Base-by-base conservation (phyloP, 1,139 yeast genomes). In the Pichia sp. region DNA sequence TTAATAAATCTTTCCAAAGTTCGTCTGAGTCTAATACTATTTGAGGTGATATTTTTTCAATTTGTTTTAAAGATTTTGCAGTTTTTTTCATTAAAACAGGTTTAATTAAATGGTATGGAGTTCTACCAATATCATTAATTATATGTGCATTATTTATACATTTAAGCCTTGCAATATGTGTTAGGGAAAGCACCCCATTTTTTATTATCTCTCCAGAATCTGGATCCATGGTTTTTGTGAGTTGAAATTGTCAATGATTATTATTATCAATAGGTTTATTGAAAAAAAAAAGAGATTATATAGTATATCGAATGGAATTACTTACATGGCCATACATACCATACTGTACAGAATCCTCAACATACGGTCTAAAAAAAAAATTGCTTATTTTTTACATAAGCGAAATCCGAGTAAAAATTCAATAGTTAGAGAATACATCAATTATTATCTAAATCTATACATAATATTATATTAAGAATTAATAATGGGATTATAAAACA, bases 61-160 rank as follows among this genome's bases (percentile, higher is more conserved):
- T 53, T 8, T 42, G 30, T 33, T 42, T 52, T 11, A 65, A 47
- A 5, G 63, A 55, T 32, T 55, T 56, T 8, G 67, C 62, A 0
- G 63, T 49, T 52, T 63, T 61, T 43, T 56, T 62, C 45, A 46
- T 47, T n/a, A 65, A 48, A 1, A 65, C 54, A 0, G 68, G 66
- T 48, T 63, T 64, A 6, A 65, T 53, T 12, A 64, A 46, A 49
- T 61, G 65, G 43, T 56, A 57, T 10, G 66, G 65, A 3, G 64
- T 48, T 3, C 51, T 36, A 3, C 65, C 65, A 6, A 62, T 56
- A 45, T 62, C 65, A 32, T 51, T 57, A 23, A 63, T 59, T 22
- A 57, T 35, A 50, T 59, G 56, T 6, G 60, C 57, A 43, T 57
- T 55, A 40, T 59, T 61, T 4, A 57, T 46, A 40, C 64, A 61